These are phyloP conservation scores for Suhomyces choctaworum DNA, from an alignment of 1,139 yeast species.

Conservation along the genomic window DNA sequence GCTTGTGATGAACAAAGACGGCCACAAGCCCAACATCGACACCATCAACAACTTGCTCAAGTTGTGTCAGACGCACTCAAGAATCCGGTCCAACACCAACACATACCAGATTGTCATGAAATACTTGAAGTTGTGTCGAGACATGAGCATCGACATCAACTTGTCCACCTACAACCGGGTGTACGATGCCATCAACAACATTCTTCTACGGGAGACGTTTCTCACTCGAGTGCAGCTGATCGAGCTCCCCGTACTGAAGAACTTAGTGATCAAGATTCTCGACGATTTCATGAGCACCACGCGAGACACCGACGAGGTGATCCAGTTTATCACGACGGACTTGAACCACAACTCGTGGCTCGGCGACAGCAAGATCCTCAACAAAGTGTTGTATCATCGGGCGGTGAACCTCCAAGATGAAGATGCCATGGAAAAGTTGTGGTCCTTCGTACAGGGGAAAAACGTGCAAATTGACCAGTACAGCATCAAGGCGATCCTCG, in stretches of 20 bases:
- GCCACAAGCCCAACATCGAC: slow-evolving; percentile 41
- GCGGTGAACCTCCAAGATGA: slow-evolving; percentile 10
- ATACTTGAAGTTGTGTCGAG: slow-evolving; percentile 31
- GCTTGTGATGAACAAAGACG: slow-evolving; percentile 45
- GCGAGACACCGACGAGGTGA: slow-evolving; percentile 26
- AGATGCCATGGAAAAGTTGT: slow-evolving; percentile 16
- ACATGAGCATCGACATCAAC: slow-evolving; percentile 33
- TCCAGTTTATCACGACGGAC: slow-evolving; percentile 37
- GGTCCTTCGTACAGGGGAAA: slow-evolving; percentile 13
- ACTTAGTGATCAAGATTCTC: slow-evolving; percentile 31
- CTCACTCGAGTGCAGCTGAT: slow-evolving; percentile 33
- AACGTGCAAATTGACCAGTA: slow-evolving; percentile 12
- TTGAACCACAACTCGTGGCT: slow-evolving; percentile 33
- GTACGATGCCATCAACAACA: slow-evolving; percentile 40
- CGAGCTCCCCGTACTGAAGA: slow-evolving; percentile 36
- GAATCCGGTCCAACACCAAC: slow-evolving; percentile 35
- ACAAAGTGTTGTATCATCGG: slow-evolving; percentile 31
- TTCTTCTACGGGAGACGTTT: slow-evolving; percentile 39
- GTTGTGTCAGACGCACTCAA: slow-evolving; percentile 34
- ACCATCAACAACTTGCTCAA: slow-evolving; percentile 42
- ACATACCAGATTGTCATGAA: slow-evolving; percentile 34
- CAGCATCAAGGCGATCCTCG: slow-evolving; percentile 18
- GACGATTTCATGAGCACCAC: slow-evolving; percentile 40
- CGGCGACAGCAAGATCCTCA: slow-evolving; percentile 30
- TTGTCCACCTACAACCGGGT: slow-evolving; percentile 40